phyloP scores from a whole-genome alignment of 805 yeast species.

The Hanseniaspora occidentalis region DNA sequence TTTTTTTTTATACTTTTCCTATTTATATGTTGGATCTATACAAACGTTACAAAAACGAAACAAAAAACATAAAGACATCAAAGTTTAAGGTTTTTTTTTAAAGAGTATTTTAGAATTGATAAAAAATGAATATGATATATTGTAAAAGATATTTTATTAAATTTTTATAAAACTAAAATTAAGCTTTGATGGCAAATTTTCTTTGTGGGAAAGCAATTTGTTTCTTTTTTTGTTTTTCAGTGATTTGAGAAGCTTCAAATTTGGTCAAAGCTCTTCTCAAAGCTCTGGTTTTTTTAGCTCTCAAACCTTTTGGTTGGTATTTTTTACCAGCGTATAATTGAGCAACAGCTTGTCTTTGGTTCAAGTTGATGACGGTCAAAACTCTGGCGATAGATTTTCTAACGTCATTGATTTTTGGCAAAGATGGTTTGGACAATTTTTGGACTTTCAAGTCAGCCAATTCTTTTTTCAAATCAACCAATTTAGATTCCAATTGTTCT shows the following conservation, averaged over 20 bases:
- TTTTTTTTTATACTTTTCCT: too few relatives aligned
- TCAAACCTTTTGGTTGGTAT: constrained; percentile 95
- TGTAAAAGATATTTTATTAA: constrained; percentile 3
- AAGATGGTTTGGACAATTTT: constrained; percentile 81
- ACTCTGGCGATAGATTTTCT: constrained; percentile 98
- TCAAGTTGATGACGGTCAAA: constrained; percentile 91
- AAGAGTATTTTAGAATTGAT: constrained; percentile 4
- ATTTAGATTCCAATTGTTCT: constrained; percentile 90
- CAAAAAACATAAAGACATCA: too few relatives aligned
- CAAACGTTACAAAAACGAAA: too few relatives aligned
- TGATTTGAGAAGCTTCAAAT: constrained; percentile 67
- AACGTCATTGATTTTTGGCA: constrained; percentile 93
- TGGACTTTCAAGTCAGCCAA: constrained; percentile 93
- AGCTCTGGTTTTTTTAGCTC: constrained; percentile 99
- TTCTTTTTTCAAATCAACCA: constrained; percentile 93
- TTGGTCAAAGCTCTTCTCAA: constrained; percentile 92
- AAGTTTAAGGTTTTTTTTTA: neutral
- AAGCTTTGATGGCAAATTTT: constrained; percentile 98
- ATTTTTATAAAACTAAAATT: constrained; percentile 22
- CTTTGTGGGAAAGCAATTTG: constrained; percentile 95
- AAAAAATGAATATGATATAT: constrained; percentile 3
- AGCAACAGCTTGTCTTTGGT: constrained; percentile 91
- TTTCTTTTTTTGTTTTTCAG: constrained; percentile 86
- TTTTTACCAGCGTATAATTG: constrained; percentile 92
- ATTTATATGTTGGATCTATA: too few relatives aligned